phyloP scores from a whole-genome alignment of 164 flowering plant genomes.

The Chloranthus sessilifolius region DNA sequence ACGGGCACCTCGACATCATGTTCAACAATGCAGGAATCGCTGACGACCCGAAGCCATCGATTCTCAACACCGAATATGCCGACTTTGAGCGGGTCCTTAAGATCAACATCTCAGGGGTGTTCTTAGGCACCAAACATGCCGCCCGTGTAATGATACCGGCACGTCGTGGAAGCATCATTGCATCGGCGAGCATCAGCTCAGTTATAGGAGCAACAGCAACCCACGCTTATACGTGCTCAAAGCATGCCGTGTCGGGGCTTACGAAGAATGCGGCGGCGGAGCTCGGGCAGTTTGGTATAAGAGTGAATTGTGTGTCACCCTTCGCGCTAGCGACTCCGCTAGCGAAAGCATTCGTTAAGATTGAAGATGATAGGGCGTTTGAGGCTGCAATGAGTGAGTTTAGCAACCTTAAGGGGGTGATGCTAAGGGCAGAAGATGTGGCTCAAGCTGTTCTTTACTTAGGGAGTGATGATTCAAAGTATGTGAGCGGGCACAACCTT shows the following conservation, averaged over 20 bases:
- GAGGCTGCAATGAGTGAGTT: not conserved
- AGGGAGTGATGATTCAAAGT: slow-evolving; percentile 11
- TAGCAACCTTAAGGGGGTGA: not conserved
- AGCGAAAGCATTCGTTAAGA: not conserved
- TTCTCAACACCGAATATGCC: slow-evolving; percentile 41
- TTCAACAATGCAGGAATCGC: slow-evolving; percentile 11
- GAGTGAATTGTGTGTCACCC: slow-evolving; percentile 89
- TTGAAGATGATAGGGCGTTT: not conserved
- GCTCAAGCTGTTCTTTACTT: slow-evolving; percentile 6
- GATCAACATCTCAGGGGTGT: slow-evolving; percentile 72
- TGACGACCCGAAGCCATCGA: slow-evolving; percentile 34
- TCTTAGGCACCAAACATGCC: slow-evolving; percentile 82
- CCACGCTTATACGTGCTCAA: slow-evolving; percentile 66
- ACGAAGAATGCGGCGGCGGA: slow-evolving; percentile 77
- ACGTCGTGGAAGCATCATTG: slow-evolving; percentile 55
- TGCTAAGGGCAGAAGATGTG: slow-evolving; percentile 4
- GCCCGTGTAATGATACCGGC: slow-evolving; percentile 78
- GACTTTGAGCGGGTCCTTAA: slow-evolving; percentile 59
- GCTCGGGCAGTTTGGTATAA: slow-evolving; percentile 68
- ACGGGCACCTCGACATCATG: slow-evolving; percentile 8
- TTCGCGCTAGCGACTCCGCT: slow-evolving; percentile 40
- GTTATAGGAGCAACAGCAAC: slow-evolving; percentile 57
- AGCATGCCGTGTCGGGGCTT: slow-evolving; percentile 76
- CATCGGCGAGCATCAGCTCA: slow-evolving; percentile 48
- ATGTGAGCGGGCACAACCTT: slow-evolving; percentile 14